Evolutionary conservation across 2,329 filamentous ascomycete genomes (phyloP).

Genomic region (Huntiella decipiens): DNA sequence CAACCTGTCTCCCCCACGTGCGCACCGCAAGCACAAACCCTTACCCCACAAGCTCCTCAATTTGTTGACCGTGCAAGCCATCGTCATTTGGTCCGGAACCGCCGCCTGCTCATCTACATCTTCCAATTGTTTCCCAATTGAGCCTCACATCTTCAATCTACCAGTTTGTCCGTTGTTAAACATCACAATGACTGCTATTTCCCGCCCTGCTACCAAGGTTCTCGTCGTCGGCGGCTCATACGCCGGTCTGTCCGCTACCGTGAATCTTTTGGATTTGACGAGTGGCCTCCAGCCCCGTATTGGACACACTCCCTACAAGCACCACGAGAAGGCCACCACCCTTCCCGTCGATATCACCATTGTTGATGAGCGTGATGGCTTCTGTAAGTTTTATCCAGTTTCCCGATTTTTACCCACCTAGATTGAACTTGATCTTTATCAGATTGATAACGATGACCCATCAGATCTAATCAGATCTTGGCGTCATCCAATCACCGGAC

Average conservation of each 20-base stretch:
- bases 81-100: no score
- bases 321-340: slow-evolving; percentile 24
- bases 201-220: slow-evolving; percentile 23
- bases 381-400: slow-evolving; percentile 34
- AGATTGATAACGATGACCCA: neutral
- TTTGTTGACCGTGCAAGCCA: no score
- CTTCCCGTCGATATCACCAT: slow-evolving; percentile 51
- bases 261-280: slow-evolving; percentile 49
- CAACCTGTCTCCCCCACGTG: no score
- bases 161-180: neutral
- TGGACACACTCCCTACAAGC: slow-evolving; percentile 19
- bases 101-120: neutral
- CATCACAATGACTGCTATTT: slow-evolving; percentile 19
- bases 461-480: neutral
- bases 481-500: neutral
- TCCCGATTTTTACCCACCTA: neutral
- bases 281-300: slow-evolving; percentile 34
- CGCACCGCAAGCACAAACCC: no score
- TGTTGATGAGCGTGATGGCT: slow-evolving; percentile 67
- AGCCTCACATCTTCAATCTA: neutral
- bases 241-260: slow-evolving; percentile 44
- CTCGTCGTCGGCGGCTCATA: slow-evolving; percentile 56
- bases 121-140: neutral
- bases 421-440: neutral
- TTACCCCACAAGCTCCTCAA: no score